Evolutionary conservation across 1,284 basidiomycete species (phyloP).

Genomic region (Gomphus bonarii): DNA sequence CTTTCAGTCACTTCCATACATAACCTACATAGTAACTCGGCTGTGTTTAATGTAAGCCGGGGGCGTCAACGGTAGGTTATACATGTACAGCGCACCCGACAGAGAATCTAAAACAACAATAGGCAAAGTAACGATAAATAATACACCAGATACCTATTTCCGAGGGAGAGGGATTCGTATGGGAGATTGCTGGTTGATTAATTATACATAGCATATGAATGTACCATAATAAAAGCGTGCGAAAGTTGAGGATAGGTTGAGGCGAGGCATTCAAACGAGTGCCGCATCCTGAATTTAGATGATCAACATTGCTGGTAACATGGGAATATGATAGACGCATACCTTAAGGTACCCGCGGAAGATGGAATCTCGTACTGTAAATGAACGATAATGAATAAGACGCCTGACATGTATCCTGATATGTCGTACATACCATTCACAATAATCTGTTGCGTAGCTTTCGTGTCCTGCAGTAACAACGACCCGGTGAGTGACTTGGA

Average conservation of each 20-base stretch:
- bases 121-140: background rate
- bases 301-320: background rate
- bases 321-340: background rate
- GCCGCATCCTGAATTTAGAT: constrained; percentile 4
- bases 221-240: background rate
- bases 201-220: background rate
- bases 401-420: background rate
- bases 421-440: constrained; percentile 42
- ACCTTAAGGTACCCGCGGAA: constrained; percentile 27
- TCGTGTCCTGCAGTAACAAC: constrained; percentile 42
- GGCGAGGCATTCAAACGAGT: background rate
- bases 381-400: constrained; percentile 9
- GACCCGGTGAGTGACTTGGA: background rate
- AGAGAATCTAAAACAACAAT: background rate
- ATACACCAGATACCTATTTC: background rate
- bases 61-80: background rate
- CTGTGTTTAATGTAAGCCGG: background rate
- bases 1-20: background rate
- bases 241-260: background rate
- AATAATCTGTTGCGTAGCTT: constrained; percentile 65
- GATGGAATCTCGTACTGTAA: constrained; percentile 50
- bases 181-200: background rate
- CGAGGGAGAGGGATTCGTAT: background rate
- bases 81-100: background rate
- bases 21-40: background rate